Evolutionary conservation across 805 yeast species (phyloP), one percentile per base, ranked within the genome.

Genomic region (Candida namnaoensis): DNA sequence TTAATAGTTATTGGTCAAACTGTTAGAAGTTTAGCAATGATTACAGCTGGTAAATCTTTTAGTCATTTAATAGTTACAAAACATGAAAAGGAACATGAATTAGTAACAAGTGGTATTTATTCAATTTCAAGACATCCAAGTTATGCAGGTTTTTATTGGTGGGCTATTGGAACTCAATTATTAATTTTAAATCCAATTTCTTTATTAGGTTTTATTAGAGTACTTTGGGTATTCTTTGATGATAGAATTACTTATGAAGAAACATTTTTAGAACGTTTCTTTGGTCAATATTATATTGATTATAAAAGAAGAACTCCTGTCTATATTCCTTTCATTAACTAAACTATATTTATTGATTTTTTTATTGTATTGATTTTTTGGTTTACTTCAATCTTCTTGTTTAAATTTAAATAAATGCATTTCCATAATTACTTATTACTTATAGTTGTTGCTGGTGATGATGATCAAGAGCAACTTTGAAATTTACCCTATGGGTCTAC

Each of bases 81-180:
- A 14, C 78, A 72, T 40, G 58, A 65, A 30, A 50, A 60, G 1
- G 72, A 72, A 41, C 99, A 93, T 57, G 61, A 49, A 9, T 66
- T 93, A 36, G 81, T 93, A 11, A 86, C 87, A 0, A 49, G 61
- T 10, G 98, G 97, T 0, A 64, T 91, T 4, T 93, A 91, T 59
- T 44, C 68, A 1, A 47, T 61, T 25, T 62, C 76, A 13, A 70
- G 99, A 46, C 99, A 93, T 58, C 99, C 99, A 7, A 81, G 95
- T 38, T 93, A 93, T 61, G 72, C 79, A 35, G 99, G 97, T 0
- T 93, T 84, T 58, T 90, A 79, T 55, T 79, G 88, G 76, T 93
- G 98, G 97, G 91, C 95, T 12, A 49, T 90, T 4, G 97, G 97
- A 0, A 70, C 88, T 1, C 95, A 91, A 57, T 24, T 93, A 37